Percentiles rank a stretch among this genome's conserved stretches.
Evolutionary conservation across 164 flowering plant genomes (phyloP).

Genomic region (Echeveria elegans): DNA sequence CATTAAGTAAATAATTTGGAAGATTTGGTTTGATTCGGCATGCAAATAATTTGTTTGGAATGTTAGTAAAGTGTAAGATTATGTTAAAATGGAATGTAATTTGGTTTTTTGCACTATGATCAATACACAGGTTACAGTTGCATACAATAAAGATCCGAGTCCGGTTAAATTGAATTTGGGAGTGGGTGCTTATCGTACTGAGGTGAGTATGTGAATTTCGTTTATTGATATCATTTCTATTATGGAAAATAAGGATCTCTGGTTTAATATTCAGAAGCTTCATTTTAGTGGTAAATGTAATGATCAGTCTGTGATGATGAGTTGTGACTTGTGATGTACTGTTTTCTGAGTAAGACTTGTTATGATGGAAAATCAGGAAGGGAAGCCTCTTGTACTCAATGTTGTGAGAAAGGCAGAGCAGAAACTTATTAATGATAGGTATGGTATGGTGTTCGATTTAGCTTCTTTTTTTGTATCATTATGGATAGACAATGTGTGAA

Average conservation of each 20-base stretch:
- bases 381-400: constrained; percentile 89
- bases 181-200: constrained; percentile 97
- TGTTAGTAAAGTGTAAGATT: not conserved
- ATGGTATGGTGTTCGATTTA: constrained; percentile 6
- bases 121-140: constrained; percentile 80
- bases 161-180: constrained; percentile 91
- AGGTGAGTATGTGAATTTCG: constrained; percentile 30
- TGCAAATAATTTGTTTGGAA: not conserved
- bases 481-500: not conserved
- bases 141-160: constrained; percentile 89
- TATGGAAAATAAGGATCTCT: too few species aligned
- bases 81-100: not conserved
- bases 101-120: not conserved
- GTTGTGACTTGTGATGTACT: not conserved
- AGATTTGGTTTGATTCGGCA: too few species aligned
- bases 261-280: too few species aligned
- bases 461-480: not conserved
- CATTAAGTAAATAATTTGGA: not conserved
- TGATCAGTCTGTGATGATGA: not conserved
- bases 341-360: not conserved
- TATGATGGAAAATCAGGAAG: constrained; percentile 48
- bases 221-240: too few species aligned
- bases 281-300: not conserved
- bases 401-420: constrained; percentile 89
- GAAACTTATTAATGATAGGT: constrained; percentile 57